Conservation (phyloP, 2,329 filamentous ascomycete species). For the Colletotrichum kahawae region DNA sequence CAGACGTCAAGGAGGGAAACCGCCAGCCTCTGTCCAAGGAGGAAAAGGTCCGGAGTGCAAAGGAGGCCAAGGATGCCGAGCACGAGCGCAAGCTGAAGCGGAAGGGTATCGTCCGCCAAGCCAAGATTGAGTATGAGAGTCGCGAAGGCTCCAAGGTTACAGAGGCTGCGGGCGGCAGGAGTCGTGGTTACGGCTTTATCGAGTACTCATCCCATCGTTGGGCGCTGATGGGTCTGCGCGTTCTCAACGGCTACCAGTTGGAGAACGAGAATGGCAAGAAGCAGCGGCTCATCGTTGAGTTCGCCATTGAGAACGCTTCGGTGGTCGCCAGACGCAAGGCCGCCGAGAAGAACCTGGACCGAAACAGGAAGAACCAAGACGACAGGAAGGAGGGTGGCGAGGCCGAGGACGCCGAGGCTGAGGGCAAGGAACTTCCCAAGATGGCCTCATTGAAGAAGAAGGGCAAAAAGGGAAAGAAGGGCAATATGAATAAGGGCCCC, state of each 20-base stretch:
- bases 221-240: constrained; percentile 92
- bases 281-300: constrained; percentile 91
- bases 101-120: constrained; percentile 87
- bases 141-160: constrained; percentile 82
- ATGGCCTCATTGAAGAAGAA: constrained; percentile 36
- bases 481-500: constrained; percentile 30
- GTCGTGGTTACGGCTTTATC: constrained; percentile 94
- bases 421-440: constrained; percentile 34
- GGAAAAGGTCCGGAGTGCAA: constrained; percentile 79
- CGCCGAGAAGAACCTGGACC: constrained; percentile 35
- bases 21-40: constrained; percentile 87
- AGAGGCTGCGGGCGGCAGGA: constrained; percentile 79
- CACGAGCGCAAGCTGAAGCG: constrained; percentile 79
- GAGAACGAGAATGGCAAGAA: constrained; percentile 74
- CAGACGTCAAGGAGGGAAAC: constrained; percentile 80
- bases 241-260: constrained; percentile 80
- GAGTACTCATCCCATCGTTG: constrained; percentile 94
- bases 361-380: constrained; percentile 26
- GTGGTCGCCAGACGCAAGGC: constrained; percentile 77
- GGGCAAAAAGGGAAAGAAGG: constrained; percentile 35
- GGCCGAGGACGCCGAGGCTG: constrained; percentile 31
- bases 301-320: constrained; percentile 97
- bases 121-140: constrained; percentile 94
- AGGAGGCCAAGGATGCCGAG: constrained; percentile 82
- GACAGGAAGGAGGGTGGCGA: constrained; percentile 35